Evolutionary conservation across 139 green algal genomes (phyloP).

Genomic region (Coelastrella sp.): DNA sequence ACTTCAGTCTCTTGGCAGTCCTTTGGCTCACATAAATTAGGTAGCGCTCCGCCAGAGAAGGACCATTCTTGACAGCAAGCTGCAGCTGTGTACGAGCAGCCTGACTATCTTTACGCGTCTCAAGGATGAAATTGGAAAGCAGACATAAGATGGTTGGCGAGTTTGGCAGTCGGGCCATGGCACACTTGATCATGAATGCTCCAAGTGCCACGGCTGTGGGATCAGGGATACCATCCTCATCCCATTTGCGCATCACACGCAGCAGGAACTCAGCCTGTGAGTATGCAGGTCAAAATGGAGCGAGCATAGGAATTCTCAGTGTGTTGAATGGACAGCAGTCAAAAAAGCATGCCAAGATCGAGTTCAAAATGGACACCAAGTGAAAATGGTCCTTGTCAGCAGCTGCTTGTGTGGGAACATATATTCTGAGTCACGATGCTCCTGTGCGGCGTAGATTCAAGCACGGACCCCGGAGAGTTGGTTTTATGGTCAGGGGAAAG

Average conservation of each 20-base stretch:
- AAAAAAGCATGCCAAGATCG: background rate
- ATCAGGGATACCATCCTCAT: conserved; percentile 38
- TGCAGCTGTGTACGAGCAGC: conserved; percentile 57
- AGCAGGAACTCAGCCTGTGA: conserved; percentile 36
- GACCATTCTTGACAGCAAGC: conserved; percentile 43
- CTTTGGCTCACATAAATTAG: conserved; percentile 23
- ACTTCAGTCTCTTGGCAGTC: conserved; percentile 22
- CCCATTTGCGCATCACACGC: conserved; percentile 32
- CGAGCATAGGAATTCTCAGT: conserved; percentile 1
- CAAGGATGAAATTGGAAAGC: conserved; percentile 56
- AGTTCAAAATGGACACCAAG: too few species aligned
- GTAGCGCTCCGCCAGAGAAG: conserved; percentile 47
- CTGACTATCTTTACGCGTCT: conserved; percentile 31
- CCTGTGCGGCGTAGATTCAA: too few species aligned
- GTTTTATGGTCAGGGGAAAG: too few species aligned
- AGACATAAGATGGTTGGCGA: conserved; percentile 48
- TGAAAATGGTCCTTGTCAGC: too few species aligned
- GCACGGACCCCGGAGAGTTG: too few species aligned
- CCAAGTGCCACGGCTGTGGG: background rate
- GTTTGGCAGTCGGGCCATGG: conserved; percentile 45
- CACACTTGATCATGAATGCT: conserved; percentile 45
- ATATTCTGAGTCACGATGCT: too few species aligned
- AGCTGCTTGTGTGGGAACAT: too few species aligned
- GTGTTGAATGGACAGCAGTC: background rate
- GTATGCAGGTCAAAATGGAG: background rate